phyloP scores from a whole-genome alignment of 2,329 filamentous ascomycete species.

The Aureobasidium namibiae region DNA sequence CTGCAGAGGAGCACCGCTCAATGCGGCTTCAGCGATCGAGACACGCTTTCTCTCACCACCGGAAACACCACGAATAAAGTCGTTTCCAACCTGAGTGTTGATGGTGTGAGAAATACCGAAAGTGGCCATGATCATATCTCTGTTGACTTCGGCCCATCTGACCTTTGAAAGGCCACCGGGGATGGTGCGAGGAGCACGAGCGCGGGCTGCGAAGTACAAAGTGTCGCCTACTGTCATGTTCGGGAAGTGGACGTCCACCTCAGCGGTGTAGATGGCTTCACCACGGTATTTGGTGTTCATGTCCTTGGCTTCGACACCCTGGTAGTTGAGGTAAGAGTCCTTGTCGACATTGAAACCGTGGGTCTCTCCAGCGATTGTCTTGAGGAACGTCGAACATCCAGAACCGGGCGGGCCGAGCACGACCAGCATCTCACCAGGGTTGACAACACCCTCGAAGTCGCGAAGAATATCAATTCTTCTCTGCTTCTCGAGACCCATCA shows the following conservation, averaged over 20 bases:
- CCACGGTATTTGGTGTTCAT: conserved; percentile 74
- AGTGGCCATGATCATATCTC: conserved; percentile 67
- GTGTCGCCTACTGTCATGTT: conserved; percentile 71
- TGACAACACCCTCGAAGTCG: conserved; percentile 59
- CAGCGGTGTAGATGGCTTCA: conserved; percentile 80
- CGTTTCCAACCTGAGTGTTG: conserved; percentile 66
- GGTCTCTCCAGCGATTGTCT: conserved; percentile 75
- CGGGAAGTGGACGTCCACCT: conserved; percentile 71
- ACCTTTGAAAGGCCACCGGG: conserved; percentile 49
- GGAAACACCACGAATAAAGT: conserved; percentile 65
- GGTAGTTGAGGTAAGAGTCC: conserved; percentile 70
- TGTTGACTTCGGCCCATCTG: conserved; percentile 53
- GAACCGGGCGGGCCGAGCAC: conserved; percentile 61
- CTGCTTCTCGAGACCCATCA: conserved; percentile 21
- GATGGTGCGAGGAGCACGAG: conserved; percentile 55
- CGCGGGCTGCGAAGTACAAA: conserved; percentile 65
- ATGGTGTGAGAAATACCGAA: conserved; percentile 66
- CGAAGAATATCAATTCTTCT: conserved; percentile 52
- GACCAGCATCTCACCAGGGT: conserved; percentile 66
- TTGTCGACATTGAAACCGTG: conserved; percentile 69
- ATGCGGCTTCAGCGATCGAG: conserved; percentile 68
- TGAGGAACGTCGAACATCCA: conserved; percentile 76
- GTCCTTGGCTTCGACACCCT: conserved; percentile 62
- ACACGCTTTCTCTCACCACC: conserved; percentile 76
- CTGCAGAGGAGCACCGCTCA: conserved; percentile 52